phyloP scores from a whole-genome alignment of 106 monocot species.

The Cymbidium sinense region DNA sequence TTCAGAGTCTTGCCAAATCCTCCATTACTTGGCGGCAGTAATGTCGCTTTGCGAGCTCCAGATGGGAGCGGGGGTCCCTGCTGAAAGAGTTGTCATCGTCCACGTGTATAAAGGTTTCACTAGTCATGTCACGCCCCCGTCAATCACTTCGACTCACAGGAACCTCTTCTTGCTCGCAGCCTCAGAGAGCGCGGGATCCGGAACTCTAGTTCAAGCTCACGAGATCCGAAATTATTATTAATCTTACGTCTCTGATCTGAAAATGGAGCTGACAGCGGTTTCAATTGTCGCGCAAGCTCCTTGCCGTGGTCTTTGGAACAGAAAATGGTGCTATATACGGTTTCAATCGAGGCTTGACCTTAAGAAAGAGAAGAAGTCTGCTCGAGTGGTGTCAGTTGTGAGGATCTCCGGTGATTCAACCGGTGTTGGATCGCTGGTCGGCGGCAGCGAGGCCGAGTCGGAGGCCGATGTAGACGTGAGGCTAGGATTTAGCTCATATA shows the following conservation, averaged over 20 bases:
- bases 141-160: too few species aligned
- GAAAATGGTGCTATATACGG: not conserved
- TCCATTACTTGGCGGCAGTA: too few species aligned
- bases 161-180: too few species aligned
- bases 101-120: too few species aligned
- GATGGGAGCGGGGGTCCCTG: too few species aligned
- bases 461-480: constrained; percentile 10
- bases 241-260: not conserved
- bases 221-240: not conserved
- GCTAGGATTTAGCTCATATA: not conserved
- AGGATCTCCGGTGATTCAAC: not conserved
- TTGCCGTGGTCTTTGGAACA: not conserved
- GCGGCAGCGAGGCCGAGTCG: constrained; percentile 3
- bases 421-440: not conserved
- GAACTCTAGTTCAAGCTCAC: too few species aligned
- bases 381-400: not conserved
- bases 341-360: not conserved
- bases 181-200: too few species aligned
- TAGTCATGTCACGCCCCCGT: too few species aligned
- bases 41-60: too few species aligned
- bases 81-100: too few species aligned
- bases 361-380: not conserved
- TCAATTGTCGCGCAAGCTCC: not conserved
- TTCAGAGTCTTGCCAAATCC: too few species aligned
- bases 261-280: constrained; percentile 5